phyloP scores from a whole-genome alignment of 768 basidiomycete species.

The Boletus vermiculosoides region DNA sequence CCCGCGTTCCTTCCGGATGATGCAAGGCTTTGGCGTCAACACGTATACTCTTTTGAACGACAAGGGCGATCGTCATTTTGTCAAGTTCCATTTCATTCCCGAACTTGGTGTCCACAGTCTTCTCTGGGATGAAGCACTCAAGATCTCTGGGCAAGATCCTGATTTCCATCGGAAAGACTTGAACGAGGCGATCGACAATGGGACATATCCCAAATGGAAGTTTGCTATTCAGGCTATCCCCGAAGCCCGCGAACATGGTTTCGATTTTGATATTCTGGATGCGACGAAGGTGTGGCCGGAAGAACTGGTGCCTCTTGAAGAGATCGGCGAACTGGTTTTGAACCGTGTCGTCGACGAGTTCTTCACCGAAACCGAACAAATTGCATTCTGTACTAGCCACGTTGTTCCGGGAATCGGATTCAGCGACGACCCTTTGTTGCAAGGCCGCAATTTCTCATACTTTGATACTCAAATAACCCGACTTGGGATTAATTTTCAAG shows the following conservation, averaged over 20 bases:
- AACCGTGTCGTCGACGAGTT: constrained; percentile 67
- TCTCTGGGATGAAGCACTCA: constrained; percentile 89
- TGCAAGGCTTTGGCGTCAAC: constrained; percentile 89
- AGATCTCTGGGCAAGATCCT: constrained; percentile 80
- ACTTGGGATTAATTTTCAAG: constrained; percentile 77
- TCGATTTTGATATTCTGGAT: constrained; percentile 87
- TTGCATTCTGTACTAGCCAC: constrained; percentile 76
- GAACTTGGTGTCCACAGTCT: constrained; percentile 82
- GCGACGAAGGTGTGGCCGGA: constrained; percentile 87
- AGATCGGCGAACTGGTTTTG: constrained; percentile 73
- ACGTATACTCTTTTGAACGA: constrained; percentile 75
- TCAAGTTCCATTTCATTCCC: constrained; percentile 85
- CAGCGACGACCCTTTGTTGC: constrained; percentile 77
- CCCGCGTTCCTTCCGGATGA: constrained; percentile 83
- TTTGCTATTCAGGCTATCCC: constrained; percentile 66
- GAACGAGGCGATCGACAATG: constrained; percentile 75
- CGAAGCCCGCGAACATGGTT: constrained; percentile 71
- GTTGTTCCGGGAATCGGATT: constrained; percentile 66
- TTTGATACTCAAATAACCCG: constrained; percentile 82
- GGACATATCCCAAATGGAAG: constrained; percentile 73
- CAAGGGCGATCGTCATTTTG: constrained; percentile 68
- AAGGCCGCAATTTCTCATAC: constrained; percentile 85
- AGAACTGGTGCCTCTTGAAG: constrained; percentile 71
- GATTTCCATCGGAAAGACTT: constrained; percentile 90
- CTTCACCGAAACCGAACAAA: constrained; percentile 87